Base-by-base conservation (phyloP, 805 yeast genomes). In the Zygosaccharomyces bailii region DNA sequence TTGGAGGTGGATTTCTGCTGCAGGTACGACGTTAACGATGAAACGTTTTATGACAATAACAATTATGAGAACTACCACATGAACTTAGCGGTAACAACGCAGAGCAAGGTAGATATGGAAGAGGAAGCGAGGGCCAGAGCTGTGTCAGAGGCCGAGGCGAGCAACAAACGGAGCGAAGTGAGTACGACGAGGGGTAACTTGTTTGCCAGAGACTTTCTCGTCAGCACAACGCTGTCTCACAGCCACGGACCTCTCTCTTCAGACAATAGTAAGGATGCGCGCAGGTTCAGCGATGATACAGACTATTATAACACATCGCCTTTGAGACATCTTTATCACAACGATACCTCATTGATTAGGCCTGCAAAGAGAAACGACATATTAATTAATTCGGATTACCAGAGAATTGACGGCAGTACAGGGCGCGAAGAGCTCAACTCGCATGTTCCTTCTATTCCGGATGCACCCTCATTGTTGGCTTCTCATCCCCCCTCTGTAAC, bases 11-110 rank as follows among this genome's bases (percentile, higher is more conserved):
- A 60, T 14, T 41, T 65, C 25, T 63, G 68, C 44, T 62, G 65
- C 38, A 48, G 61, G 8, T 65, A 65, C 44, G 61, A 64, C 48
- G 68, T 63, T 4, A 57, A 55, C 43, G 53, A 55, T 25, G 65
- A 62, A 42, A 62, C 65, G 2, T 64, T 55, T 39, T 65, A 61
- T 45, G 69, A 65, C 45, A 65, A 65, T 38, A 65, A 65, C 41
- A 57, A 62, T 38, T 60, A 61, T 39, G 53, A 61, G n/a, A 65
- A 65, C 45, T 65, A 61, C 44, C 56, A 52, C 23, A 44, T 63
- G 17, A 43, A 50, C 11, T 36, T 55, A 25, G 46, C 42, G 11
- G 57, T 54, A 3, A 42, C 49, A 8, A 52, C 56, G 13, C 42
- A 16, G n/a, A 31, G 29, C 24, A 39, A 31, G n/a, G 24, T 9